These are phyloP conservation scores for Alnus glutinosa DNA, from an alignment of 306 rosid species.

Conservation along the genomic window DNA sequence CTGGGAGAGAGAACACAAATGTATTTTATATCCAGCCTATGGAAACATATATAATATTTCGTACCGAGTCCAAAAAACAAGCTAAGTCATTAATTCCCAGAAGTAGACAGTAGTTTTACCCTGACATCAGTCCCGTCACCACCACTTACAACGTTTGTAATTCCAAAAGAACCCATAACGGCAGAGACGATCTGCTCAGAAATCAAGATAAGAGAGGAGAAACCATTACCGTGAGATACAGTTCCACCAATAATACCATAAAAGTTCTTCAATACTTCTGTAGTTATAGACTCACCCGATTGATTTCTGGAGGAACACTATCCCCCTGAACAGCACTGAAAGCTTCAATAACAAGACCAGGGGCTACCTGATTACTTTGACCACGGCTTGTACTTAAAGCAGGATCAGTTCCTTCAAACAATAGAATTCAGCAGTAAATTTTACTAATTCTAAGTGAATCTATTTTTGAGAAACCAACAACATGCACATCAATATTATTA, in stretches of 20 bases:
- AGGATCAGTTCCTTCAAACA: slow-evolving; percentile 68
- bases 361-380: slow-evolving; percentile 65
- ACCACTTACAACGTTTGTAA: slow-evolving; percentile 58
- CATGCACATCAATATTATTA: not conserved
- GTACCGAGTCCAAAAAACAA: not conserved
- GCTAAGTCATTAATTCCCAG: not conserved
- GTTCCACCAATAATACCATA: slow-evolving; percentile 20
- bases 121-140: slow-evolving; percentile 71
- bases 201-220: slow-evolving; percentile 25
- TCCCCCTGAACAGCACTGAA: slow-evolving; percentile 82
- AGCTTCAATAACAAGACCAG: slow-evolving; percentile 90
- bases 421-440: slow-evolving; percentile 28
- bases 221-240: slow-evolving; percentile 13
- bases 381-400: slow-evolving; percentile 70
- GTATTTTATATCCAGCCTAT: not conserved
- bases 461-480: not conserved
- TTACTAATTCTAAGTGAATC: not conserved
- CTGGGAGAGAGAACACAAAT: not conserved
- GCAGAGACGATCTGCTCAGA: slow-evolving; percentile 73
- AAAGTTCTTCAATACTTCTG: slow-evolving; percentile 21
- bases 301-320: slow-evolving; percentile 72
- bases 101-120: slow-evolving; percentile 47
- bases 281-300: slow-evolving; percentile 55
- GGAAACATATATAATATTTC: not conserved
- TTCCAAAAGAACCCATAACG: slow-evolving; percentile 84